A percentile compares a stretch with the other conserved stretches of the same genome.
phyloP scores from a whole-genome alignment of 768 basidiomycete species.

The Flagelloscypha sp. region DNA sequence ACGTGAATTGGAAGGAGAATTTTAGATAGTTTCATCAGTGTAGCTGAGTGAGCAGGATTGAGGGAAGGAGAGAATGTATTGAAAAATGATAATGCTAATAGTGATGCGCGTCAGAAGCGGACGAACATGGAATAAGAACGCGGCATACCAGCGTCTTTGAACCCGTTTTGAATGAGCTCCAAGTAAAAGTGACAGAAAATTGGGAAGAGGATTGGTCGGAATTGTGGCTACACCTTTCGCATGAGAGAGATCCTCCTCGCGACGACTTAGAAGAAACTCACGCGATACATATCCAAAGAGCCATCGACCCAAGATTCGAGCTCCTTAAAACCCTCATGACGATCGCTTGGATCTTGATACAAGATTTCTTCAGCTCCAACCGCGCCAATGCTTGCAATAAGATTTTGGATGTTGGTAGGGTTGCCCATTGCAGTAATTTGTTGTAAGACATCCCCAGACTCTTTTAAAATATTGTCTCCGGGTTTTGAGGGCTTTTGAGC shows the following conservation, averaged over 20 bases:
- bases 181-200: slow-evolving; percentile 97
- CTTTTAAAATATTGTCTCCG: slow-evolving; percentile 66
- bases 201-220: slow-evolving; percentile 88
- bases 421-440: slow-evolving; percentile 64
- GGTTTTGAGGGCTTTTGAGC: slow-evolving; percentile 59
- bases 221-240: slow-evolving; percentile 61
- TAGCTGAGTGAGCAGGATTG: slow-evolving; percentile 53
- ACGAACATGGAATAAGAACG: slow-evolving; percentile 2
- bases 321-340: slow-evolving; percentile 78
- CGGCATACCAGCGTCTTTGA: slow-evolving; percentile 77
- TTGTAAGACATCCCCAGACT: slow-evolving; percentile 55
- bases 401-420: slow-evolving; percentile 62
- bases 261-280: slow-evolving; percentile 25
- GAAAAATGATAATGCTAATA: slow-evolving; percentile 67
- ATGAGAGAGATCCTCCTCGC: slow-evolving; percentile 3
- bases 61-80: slow-evolving; percentile 62
- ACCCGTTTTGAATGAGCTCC: slow-evolving; percentile 85
- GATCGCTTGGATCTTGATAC: slow-evolving; percentile 74
- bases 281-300: slow-evolving; percentile 85
- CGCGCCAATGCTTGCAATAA: slow-evolving; percentile 69
- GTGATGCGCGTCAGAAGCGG: slow-evolving; percentile 11
- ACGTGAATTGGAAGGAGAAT: slow-evolving; percentile 80
- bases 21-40: slow-evolving; percentile 70
- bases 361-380: slow-evolving; percentile 79
- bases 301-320: slow-evolving; percentile 86